phyloP scores from a whole-genome alignment of 1,139 yeast genomes.

The Taiozyma onychis region DNA sequence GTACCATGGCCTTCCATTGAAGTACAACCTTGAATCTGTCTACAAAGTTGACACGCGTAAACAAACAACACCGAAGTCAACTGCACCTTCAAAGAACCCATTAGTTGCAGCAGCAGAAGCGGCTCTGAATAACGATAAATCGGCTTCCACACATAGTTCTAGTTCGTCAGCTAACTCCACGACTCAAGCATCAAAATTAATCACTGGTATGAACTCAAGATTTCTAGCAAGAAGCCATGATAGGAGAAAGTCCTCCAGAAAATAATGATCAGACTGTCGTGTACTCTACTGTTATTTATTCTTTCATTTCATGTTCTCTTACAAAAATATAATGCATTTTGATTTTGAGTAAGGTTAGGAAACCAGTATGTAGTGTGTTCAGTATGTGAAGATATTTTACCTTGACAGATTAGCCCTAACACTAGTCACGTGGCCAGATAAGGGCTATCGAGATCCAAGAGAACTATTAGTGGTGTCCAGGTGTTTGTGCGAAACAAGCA shows the following conservation, averaged over 20 bases:
- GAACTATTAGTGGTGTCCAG: slow-evolving; percentile 2
- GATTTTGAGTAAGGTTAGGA: background rate
- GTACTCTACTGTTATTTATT: background rate
- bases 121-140: slow-evolving; percentile 29
- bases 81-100: slow-evolving; percentile 7
- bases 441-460: background rate
- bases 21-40: background rate
- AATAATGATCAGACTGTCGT: background rate
- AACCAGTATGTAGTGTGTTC: no score
- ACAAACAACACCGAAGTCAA: background rate
- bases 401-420: slow-evolving; percentile 1
- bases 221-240: slow-evolving; percentile 40
- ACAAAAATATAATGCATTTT: background rate
- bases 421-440: slow-evolving; percentile 2
- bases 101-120: slow-evolving; percentile 34
- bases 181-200: slow-evolving; percentile 22
- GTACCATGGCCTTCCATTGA: slow-evolving; percentile 30
- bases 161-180: background rate
- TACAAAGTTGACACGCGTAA: background rate
- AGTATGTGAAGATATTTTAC: no score
- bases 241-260: slow-evolving; percentile 3
- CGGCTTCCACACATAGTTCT: slow-evolving; percentile 16
- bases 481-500: background rate
- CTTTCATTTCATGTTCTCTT: background rate
- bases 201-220: slow-evolving; percentile 54